phyloP scores from a whole-genome alignment of 2,329 filamentous ascomycete genomes.

The Peltaster fructicola region DNA sequence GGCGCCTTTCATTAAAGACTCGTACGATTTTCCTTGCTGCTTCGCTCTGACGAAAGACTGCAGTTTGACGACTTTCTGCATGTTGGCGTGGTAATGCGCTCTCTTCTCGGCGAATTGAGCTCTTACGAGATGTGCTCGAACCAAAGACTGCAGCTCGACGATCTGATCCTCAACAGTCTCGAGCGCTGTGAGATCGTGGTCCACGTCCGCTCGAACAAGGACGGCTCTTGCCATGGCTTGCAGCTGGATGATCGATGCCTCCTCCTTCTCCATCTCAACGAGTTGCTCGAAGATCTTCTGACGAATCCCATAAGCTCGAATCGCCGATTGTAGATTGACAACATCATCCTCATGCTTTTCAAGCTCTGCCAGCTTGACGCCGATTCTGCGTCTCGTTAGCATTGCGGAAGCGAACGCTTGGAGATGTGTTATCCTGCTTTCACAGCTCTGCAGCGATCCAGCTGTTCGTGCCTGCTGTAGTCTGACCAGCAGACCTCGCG shows the following conservation, averaged over 20 bases:
- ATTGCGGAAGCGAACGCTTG: conserved; percentile 36
- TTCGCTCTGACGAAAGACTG: conserved; percentile 92
- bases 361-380: conserved; percentile 34
- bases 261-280: conserved; percentile 50
- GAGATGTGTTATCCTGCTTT: conserved; percentile 28
- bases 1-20: conserved; percentile 86
- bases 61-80: conserved; percentile 97
- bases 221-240: conserved; percentile 67
- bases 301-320: conserved; percentile 48
- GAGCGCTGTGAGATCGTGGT: conserved; percentile 55
- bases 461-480: conserved; percentile 13
- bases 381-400: conserved; percentile 25
- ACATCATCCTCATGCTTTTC: conserved; percentile 40
- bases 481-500: conserved; percentile 25
- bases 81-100: conserved; percentile 82
- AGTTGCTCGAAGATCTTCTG: conserved; percentile 45
- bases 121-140: conserved; percentile 57
- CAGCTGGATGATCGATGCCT: conserved; percentile 47
- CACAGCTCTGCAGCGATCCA: conserved; percentile 16
- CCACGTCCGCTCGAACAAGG: conserved; percentile 57
- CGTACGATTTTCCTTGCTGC: conserved; percentile 94
- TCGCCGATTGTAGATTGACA: conserved; percentile 46
- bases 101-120: conserved; percentile 67
- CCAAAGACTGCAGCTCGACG: conserved; percentile 54
- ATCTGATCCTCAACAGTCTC: conserved; percentile 70